Evolutionary conservation across 2,329 filamentous ascomycete species (phyloP).

Genomic region (Neonectria sp.): DNA sequence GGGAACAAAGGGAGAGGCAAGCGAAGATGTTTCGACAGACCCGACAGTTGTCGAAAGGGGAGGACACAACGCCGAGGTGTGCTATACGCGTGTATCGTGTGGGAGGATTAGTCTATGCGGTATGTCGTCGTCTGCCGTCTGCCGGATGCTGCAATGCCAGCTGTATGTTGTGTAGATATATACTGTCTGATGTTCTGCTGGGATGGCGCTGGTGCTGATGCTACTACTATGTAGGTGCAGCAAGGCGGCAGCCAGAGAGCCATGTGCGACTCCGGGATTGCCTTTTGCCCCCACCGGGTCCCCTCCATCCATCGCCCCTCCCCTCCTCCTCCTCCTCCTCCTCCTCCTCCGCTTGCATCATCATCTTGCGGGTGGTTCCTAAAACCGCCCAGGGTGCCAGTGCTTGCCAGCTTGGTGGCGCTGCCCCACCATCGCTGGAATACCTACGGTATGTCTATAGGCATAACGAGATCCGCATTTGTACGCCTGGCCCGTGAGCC

Average conservation of each 20-base stretch:
- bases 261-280: slow-evolving; percentile 30
- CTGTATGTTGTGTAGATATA: background rate
- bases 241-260: slow-evolving; percentile 36
- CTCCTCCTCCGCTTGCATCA: slow-evolving; percentile 45
- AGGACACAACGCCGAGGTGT: background rate
- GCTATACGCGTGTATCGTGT: background rate
- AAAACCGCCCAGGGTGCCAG: slow-evolving; percentile 26
- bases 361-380: slow-evolving; percentile 32
- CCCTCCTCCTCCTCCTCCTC: slow-evolving; percentile 17
- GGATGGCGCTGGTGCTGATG: slow-evolving; percentile 18
- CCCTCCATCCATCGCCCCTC: slow-evolving; percentile 36
- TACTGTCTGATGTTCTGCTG: slow-evolving; percentile 15
- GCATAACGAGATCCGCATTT: background rate
- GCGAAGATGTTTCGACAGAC: background rate
- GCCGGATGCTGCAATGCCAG: background rate
- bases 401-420: slow-evolving; percentile 13
- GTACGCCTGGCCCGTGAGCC: slow-evolving; percentile 6
- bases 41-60: background rate
- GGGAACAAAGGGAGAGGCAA: slow-evolving; percentile 9
- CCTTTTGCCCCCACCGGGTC: slow-evolving; percentile 31
- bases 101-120: background rate
- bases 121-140: background rate
- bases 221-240: slow-evolving; percentile 31
- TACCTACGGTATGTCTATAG: slow-evolving; percentile 29
- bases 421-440: slow-evolving; percentile 16